A percentile compares a stretch with the other conserved stretches of the same genome.
phyloP scores from a whole-genome alignment of 1,139 yeast genomes.

The Suhomyces bribrorum region DNA sequence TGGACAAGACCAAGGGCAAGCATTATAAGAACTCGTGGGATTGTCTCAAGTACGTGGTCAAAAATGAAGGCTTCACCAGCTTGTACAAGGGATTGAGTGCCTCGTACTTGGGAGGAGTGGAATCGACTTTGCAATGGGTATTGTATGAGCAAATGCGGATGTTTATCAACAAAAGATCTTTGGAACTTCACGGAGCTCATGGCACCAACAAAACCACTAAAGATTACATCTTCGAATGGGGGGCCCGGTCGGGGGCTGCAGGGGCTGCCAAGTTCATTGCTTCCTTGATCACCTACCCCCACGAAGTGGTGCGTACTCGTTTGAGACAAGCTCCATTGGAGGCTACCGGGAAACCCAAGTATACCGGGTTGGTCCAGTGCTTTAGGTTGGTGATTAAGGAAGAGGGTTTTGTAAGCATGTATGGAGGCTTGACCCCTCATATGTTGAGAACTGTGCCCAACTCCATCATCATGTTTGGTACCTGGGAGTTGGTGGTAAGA shows the following conservation, averaged over 20 bases:
- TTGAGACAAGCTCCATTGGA: slow-evolving; percentile 87
- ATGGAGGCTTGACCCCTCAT: slow-evolving; percentile 97
- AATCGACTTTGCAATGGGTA: slow-evolving; percentile 95
- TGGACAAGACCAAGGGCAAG: slow-evolving; percentile 69
- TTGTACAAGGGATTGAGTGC: slow-evolving; percentile 90
- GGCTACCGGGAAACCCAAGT: slow-evolving; percentile 77
- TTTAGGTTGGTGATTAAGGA: slow-evolving; percentile 80
- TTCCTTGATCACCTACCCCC: slow-evolving; percentile 92
- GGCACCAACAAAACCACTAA: slow-evolving; percentile 49
- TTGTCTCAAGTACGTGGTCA: slow-evolving; percentile 69
- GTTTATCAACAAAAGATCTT: slow-evolving; percentile 61
- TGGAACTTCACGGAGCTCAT: slow-evolving; percentile 45
- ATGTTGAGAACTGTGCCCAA: slow-evolving; percentile 95
- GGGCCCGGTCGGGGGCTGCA: slow-evolving; percentile 96
- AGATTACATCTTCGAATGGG: slow-evolving; percentile 83
- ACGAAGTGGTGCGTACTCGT: slow-evolving; percentile 94
- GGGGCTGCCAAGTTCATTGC: slow-evolving; percentile 96
- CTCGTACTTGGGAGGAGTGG: slow-evolving; percentile 90
- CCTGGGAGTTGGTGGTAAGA: slow-evolving; percentile 92
- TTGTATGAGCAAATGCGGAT: slow-evolving; percentile 92
- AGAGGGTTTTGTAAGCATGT: slow-evolving; percentile 91
- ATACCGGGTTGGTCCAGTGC: slow-evolving; percentile 86
- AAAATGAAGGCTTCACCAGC: slow-evolving; percentile 76
- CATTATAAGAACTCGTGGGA: slow-evolving; percentile 84
- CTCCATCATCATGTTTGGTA: slow-evolving; percentile 97